Evolutionary conservation across 495 filamentous ascomycete genomes (phyloP), one percentile per base, ranked within the genome.

Genomic region (Annulohypoxylon maeteangense): DNA sequence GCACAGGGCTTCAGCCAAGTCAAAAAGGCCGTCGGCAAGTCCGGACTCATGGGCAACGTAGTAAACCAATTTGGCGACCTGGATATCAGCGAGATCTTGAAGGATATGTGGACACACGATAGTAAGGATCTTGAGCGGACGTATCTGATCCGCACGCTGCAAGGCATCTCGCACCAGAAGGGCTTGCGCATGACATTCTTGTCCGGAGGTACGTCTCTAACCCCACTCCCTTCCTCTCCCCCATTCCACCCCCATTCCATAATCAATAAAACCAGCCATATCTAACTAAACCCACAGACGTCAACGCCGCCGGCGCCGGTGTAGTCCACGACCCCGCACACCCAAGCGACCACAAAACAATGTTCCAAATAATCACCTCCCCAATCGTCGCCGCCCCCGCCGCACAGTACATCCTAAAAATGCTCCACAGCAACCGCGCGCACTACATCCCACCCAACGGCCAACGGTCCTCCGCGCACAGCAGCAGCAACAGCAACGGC

Each of bases 81-180:
- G 55, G 95, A 97, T 77, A 87, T 98, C 20, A 88, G 94, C 57
- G 95, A 99, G 80, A 96, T 98, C 78, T 81, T 99, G 32, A 87
- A 94, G 69, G 96, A 99, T 78, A 90, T 95, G 83, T 99, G 95
- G 95, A 99, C 96, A 16, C 95, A 99, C 77, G 95, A 98, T 58
- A 93, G 90, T 25, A 99, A 99, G 87, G 95, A 99, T 70, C 88
- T 99, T 55, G 95, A 99, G 79, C 88, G 95, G 61, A 99, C 95
- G 27, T 99, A 99, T 76, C 82, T 99, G 51, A 97, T 99, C 78
- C 90, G 95, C 59, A 99, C 94, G 10, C 87, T 99, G 14, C 95
- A 99, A 77, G 92, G 92, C 8, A 98, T 99, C 68, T 86, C 95
- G 0, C 92, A 95, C 76, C 93, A 97, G 76, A 97, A 97, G 79